Base-by-base conservation (phyloP, 225 moss, liverwort and hornwort species). In the Pseudisothecium myosuroides region DNA sequence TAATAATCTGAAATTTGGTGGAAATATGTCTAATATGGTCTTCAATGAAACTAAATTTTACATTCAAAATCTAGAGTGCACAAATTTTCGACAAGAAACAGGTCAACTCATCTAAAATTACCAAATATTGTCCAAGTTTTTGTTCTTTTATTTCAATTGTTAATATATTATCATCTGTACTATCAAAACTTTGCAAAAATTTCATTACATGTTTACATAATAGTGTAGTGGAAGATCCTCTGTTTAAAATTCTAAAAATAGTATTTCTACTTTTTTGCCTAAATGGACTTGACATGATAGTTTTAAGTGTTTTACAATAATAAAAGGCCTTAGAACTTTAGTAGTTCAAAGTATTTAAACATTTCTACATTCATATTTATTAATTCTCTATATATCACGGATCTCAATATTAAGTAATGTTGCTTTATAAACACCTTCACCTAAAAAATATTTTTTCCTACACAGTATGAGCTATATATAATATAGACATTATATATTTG, bases 81-180 rank as follows among this genome's bases (percentile, higher is more conserved):
- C 58, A 17, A 14, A 9, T 17, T 77, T n/a, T 2, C 2, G 0
- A 16, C 0, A 58, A 28, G 11, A 1, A 27, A 16, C 0, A 3
- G 4, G 17, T 16, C 24, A 78, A 39, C 11, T 17, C 27, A 58
- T 26, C 2, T 59, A 0, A 37, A 80, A 41, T 26, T 28, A 80
- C 28, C 3, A 2, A 0, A 29, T 80, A 8, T 59, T 0, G 0
- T 39, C 4, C 3, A 58, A n/a, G 4, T 77, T 36, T 37, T 75
- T 2, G 15, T n/a, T 37, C 4, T 23, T 78, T 27, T 7, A 26
- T 11, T 79, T 26, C 7, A 56, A 37, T 36, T 52, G 5, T 20
- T 36, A 54, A 36, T 34, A 21, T 36, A 7, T 54, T 36, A 52
- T 22, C 22, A 56, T 56, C 7, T 58, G 28, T 7, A 11, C 6